Evolutionary conservation across 2,329 filamentous ascomycete species (phyloP).

Genomic region (Biscogniauxia sp.): DNA sequence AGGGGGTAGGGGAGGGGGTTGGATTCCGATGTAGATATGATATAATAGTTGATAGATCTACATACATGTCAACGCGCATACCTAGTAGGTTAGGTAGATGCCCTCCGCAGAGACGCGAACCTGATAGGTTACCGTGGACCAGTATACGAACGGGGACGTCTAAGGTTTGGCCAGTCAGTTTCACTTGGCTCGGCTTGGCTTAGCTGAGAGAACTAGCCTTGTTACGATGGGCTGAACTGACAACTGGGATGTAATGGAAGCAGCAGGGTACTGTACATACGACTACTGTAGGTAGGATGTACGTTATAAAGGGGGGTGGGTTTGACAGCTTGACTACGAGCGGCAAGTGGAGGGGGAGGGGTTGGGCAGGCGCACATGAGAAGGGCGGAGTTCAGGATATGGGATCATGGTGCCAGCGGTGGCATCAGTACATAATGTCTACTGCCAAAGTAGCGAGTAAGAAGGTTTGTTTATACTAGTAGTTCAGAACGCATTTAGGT

Average conservation of each 20-base stretch:
- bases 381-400: too few relatives aligned
- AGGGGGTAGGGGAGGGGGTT: too few relatives aligned
- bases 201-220: not conserved
- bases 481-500: too few relatives aligned
- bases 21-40: not conserved
- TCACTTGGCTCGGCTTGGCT: not conserved
- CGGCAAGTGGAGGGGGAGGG: not conserved
- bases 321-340: not conserved
- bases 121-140: too few relatives aligned
- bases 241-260: not conserved
- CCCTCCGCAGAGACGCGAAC: too few relatives aligned
- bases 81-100: too few relatives aligned
- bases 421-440: too few relatives aligned
- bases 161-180: not conserved
- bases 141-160: not conserved
- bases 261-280: not conserved
- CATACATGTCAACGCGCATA: not conserved
- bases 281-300: not conserved
- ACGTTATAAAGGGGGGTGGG: not conserved
- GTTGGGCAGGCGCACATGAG: too few relatives aligned
- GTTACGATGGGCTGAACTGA: not conserved
- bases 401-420: too few relatives aligned
- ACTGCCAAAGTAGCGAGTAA: too few relatives aligned
- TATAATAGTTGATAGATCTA: not conserved
- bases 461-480: too few relatives aligned